Conservation (phyloP, 1,284 basidiomycete species). For the Volvariella volvacea region DNA sequence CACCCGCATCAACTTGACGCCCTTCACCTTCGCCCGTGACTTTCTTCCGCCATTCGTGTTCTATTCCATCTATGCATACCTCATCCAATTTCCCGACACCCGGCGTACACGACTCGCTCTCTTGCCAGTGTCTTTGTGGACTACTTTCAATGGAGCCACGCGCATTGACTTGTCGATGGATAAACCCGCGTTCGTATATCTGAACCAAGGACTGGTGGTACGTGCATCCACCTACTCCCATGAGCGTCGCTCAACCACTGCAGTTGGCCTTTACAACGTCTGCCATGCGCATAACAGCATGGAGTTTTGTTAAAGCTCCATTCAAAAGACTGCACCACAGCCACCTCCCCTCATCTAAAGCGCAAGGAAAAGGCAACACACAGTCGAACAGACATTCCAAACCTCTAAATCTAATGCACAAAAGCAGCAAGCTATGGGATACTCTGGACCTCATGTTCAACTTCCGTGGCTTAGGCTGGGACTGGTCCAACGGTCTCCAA, state of each 20-base stretch:
- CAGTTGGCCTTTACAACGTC: conserved; percentile 8
- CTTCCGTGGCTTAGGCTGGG: conserved; percentile 50
- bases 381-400: conserved; percentile 8
- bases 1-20: conserved; percentile 23
- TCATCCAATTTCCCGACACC: conserved; percentile 39
- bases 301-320: conserved; percentile 7
- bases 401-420: conserved; percentile 2
- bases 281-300: conserved; percentile 11
- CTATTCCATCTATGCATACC: conserved; percentile 39
- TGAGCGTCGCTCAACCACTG: conserved; percentile 4
- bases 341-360: too few species aligned
- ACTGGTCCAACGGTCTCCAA: conserved; percentile 36
- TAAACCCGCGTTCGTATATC: conserved; percentile 25
- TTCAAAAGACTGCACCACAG: not conserved
- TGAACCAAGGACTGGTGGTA: conserved; percentile 32
- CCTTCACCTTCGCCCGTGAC: conserved; percentile 21
- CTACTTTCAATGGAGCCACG: conserved; percentile 32
- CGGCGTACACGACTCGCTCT: conserved; percentile 33
- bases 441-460: conserved; percentile 39
- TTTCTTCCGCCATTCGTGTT: conserved; percentile 32
- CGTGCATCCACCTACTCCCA: conserved; percentile 9
- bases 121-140: conserved; percentile 34
- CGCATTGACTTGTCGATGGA: conserved; percentile 32
- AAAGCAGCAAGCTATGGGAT: conserved; percentile 21
- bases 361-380: not conserved